Conservation (phyloP, 345 rosid species). For the Trapa bicornis region DNA sequence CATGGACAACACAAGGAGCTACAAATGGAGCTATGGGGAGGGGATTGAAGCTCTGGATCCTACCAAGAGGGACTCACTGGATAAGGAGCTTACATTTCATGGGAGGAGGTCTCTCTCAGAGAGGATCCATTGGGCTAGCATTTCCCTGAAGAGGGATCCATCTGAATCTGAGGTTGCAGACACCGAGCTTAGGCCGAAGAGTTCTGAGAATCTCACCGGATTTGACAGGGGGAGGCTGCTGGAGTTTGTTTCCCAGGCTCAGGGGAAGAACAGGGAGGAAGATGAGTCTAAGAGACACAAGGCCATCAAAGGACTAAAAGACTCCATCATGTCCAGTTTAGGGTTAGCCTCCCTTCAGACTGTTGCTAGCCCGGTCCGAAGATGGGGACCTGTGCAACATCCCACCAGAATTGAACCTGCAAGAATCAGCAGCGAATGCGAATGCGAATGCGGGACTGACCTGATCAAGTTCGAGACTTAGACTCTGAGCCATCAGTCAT, state of each 20-base stretch:
- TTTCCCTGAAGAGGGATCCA: conserved; percentile 27
- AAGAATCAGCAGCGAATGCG: not conserved
- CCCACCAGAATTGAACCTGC: not conserved
- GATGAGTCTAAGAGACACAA: conserved; percentile 34
- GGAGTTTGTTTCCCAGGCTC: conserved; percentile 21
- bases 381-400: conserved; percentile 10
- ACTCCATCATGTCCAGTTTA: conserved; percentile 12
- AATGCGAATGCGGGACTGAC: not conserved
- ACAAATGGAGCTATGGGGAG: conserved; percentile 68
- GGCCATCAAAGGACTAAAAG: conserved; percentile 41
- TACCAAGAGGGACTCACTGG: conserved; percentile 19
- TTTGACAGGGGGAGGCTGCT: conserved; percentile 20
- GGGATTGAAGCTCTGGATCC: conserved; percentile 24
- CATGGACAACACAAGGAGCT: conserved; percentile 65
- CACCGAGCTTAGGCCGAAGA: conserved; percentile 16
- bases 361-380: conserved; percentile 7
- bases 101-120: conserved; percentile 42
- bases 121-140: conserved; percentile 49
- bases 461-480: not conserved
- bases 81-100: conserved; percentile 28
- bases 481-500: not conserved
- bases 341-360: not conserved
- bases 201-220: conserved; percentile 24
- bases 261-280: conserved; percentile 17
- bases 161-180: conserved; percentile 19